Base-by-base conservation (phyloP, 1,139 yeast genomes). In the Candida sanyaensis region DNA sequence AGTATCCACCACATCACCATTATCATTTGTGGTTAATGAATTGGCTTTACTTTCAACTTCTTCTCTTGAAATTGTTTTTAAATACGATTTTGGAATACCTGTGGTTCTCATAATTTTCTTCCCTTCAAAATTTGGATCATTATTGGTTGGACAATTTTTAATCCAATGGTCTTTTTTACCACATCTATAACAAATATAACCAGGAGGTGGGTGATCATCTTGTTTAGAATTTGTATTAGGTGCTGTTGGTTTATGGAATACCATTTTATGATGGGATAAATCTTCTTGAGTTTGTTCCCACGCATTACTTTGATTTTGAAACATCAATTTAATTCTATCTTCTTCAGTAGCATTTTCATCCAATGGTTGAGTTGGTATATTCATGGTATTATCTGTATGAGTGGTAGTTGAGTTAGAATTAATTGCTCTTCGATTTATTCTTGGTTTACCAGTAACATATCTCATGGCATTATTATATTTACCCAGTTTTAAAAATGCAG, bases 91-190 rank as follows among this genome's bases (percentile, higher is more conserved):
- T 5, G 99, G 99, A 61, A 93, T 93, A 83, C 99, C 99, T 0
- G 99, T 93, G 0, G 98, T 92, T 59, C 96, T 80, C 61, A 90
- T 85, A 44, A 93, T 86, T 55, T 96, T 79, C 62, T 88, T 89
- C 28, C 96, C 96, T 63, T 93, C 98, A 78, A 91, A 91, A 58
- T 84, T 88, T 5, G 97, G 96, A 66, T 93, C 99, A 47, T 83
- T 83, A 58, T 88, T 88, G 2, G 96, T 90, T 0, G 99, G 99
- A 71, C 99, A 93, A 57, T 91, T 90, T 60, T 88, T 88, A 53
- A 95, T 92, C 93, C 96, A 92, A 66, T 93, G 99, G 53, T 93
- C 97, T 65, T 91, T 89, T 42, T 89, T 91, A 45, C 99, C 99
- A 72, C 99, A 93, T 63, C 97, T 78, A 65, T 93, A 92, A 65